These are phyloP conservation scores for Astrothelium macrocarpum DNA, from an alignment of 495 filamentous ascomycete species.

Conservation along the genomic window DNA sequence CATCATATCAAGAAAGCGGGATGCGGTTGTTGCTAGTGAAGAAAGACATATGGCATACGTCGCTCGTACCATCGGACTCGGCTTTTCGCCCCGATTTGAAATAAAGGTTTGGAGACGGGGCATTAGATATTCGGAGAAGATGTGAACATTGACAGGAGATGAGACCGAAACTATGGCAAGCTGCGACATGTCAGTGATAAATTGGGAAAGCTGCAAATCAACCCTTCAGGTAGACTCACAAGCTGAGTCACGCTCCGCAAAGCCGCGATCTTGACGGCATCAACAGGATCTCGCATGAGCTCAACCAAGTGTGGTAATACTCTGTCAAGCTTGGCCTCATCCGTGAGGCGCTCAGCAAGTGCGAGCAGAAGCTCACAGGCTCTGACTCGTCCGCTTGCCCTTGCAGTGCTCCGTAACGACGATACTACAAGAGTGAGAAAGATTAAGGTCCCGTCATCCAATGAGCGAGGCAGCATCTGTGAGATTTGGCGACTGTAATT, in stretches of 20 bases:
- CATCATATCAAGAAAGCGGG: slow-evolving; percentile 80
- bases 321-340: slow-evolving; percentile 94
- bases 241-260: slow-evolving; percentile 80
- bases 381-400: slow-evolving; percentile 74
- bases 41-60: slow-evolving; percentile 91
- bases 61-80: slow-evolving; percentile 64
- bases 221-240: slow-evolving; percentile 22
- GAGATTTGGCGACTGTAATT: slow-evolving; percentile 60
- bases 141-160: slow-evolving; percentile 88
- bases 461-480: slow-evolving; percentile 32
- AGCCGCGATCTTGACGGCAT: slow-evolving; percentile 75
- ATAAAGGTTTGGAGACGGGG: slow-evolving; percentile 69
- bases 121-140: slow-evolving; percentile 92
- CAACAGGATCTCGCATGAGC: slow-evolving; percentile 67
- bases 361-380: slow-evolving; percentile 90
- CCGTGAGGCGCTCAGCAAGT: slow-evolving; percentile 82
- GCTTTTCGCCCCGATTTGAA: slow-evolving; percentile 43
- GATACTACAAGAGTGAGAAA: slow-evolving; percentile 82
- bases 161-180: slow-evolving; percentile 77
- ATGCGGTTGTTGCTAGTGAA: slow-evolving; percentile 80
- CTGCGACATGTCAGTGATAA: slow-evolving; percentile 16
- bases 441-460: slow-evolving; percentile 85
- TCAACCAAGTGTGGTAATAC: slow-evolving; percentile 82
- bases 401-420: slow-evolving; percentile 78
- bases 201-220: neutral